Base-by-base conservation (phyloP, 306 rosid genomes). In the Hylodesmum podocarpum region DNA sequence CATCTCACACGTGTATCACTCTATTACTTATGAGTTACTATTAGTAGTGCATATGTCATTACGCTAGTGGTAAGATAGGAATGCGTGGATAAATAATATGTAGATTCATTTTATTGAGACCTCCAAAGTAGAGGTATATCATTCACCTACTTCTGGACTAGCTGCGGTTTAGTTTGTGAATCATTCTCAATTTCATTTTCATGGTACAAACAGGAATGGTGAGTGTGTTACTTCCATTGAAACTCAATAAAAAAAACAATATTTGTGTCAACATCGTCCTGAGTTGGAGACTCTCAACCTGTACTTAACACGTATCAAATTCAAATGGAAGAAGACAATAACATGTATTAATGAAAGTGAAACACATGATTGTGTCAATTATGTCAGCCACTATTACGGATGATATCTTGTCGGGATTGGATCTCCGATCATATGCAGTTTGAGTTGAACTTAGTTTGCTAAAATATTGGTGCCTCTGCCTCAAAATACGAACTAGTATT, bases 261-360 rank as follows among this genome's bases (percentile, higher is more conserved):
- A 29, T 50, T 51, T n/a, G 73, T 57, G 89, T 87, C 91, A 76
- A 76, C 89, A 77, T 87, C 66, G 40, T 14, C 93, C 76, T 83
- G 53, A 65, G 44, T 14, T 54, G 78, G 28, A 72, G 66, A 78
- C 49, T 64, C 62, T 39, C 50, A 66, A 34, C 44, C 8, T 59
- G 40, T 46, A 39, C 37, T 36, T 27, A 41, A 28, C 21, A 10
- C 18, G 6, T 71, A 74, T 53, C 84, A 82, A 74, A 51, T 84
- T 86, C 86, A 86, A 74, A 84, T 80, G 58, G 50, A 50, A 70
- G 49, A 61, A 74, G 77, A 80, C 83, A 74, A 83, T 63, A 40
- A 44, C 58, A 73, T 28, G 66, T 18, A 28, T 41, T 49, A 65
- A 47, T 54, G 78, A 76, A 66, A 65, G 29, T 54, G 78, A 76